These are phyloP conservation scores for Penicillium oxalicum DNA, from an alignment of 2,329 filamentous ascomycete genomes.

Conservation along the genomic window DNA sequence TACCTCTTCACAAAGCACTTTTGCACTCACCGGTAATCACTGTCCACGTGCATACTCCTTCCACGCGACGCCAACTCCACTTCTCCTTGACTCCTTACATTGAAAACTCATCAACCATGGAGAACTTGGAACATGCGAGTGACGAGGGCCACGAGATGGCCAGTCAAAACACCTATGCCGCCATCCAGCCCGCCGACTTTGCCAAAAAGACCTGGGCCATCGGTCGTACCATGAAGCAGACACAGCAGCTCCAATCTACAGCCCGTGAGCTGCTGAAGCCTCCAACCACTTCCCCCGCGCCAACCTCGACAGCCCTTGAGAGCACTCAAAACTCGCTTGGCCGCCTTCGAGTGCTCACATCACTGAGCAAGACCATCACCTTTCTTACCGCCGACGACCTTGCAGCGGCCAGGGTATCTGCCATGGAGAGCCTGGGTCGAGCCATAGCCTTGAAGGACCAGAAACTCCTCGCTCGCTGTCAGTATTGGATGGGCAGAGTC, in stretches of 20 bases:
- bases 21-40: no score
- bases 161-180: no score
- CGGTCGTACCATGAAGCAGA: not conserved
- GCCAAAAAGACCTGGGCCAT: not conserved
- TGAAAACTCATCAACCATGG: not conserved
- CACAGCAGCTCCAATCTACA: slow-evolving; percentile 2
- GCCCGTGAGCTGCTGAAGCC: not conserved
- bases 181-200: not conserved
- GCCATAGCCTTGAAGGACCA: slow-evolving; percentile 4
- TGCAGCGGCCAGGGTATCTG: slow-evolving; percentile 6
- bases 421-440: slow-evolving; percentile 4
- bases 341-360: not conserved
- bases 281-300: not conserved
- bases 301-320: not conserved
- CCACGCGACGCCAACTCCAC: no score
- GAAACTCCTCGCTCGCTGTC: slow-evolving; percentile 13
- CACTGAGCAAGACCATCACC: not conserved
- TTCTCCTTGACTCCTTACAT: no score
- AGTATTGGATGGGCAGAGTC: slow-evolving; percentile 26
- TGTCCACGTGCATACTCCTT: no score
- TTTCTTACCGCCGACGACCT: not conserved
- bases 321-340: not conserved
- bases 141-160: no score
- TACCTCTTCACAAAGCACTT: no score
- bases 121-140: not conserved